These are phyloP conservation scores for Musa schizocarpa DNA, from an alignment of 176 grass and related monocot species.

Conservation along the genomic window DNA sequence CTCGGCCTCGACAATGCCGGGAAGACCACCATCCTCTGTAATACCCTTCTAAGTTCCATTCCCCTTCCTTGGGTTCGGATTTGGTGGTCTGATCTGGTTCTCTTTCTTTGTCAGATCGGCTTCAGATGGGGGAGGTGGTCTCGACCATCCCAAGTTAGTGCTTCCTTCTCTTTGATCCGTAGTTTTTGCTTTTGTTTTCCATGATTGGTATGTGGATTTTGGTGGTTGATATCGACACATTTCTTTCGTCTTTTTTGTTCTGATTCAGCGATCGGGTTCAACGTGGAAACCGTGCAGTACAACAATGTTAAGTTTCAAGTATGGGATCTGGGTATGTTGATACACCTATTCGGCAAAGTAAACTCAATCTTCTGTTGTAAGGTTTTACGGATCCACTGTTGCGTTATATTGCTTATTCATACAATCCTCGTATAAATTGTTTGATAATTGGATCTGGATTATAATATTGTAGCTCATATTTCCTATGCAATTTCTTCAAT, in stretches of 20 bases:
- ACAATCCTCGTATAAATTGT: not conserved
- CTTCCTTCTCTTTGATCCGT: conserved; percentile 15
- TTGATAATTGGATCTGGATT: too few relatives aligned
- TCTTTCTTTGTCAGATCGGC: conserved; percentile 48
- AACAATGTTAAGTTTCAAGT: conserved; percentile 99
- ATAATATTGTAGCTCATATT: too few relatives aligned
- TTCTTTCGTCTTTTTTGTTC: conserved; percentile 12
- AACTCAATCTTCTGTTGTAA: not conserved
- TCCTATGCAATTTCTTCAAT: too few relatives aligned
- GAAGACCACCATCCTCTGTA: conserved; percentile 98
- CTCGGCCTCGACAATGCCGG: conserved; percentile 98
- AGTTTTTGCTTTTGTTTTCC: not conserved
- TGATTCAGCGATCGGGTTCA: conserved; percentile 89
- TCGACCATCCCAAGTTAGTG: conserved; percentile 92
- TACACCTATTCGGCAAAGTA: not conserved
- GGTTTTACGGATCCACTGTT: not conserved
- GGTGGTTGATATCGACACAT: conserved; percentile 4
- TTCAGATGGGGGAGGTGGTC: conserved; percentile 98
- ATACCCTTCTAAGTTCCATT: not conserved
- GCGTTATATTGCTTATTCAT: not conserved
- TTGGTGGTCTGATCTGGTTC: conserved; percentile 5
- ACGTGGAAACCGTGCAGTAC: conserved; percentile 97
- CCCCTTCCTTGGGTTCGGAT: not conserved
- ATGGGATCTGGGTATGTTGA: conserved; percentile 81
- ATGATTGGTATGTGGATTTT: conserved; percentile 6